A percentile compares a stretch with the other conserved stretches of the same genome.
These are phyloP conservation scores for Huntiella moniliformis DNA, from an alignment of 2,329 filamentous ascomycete species.

Conservation along the genomic window DNA sequence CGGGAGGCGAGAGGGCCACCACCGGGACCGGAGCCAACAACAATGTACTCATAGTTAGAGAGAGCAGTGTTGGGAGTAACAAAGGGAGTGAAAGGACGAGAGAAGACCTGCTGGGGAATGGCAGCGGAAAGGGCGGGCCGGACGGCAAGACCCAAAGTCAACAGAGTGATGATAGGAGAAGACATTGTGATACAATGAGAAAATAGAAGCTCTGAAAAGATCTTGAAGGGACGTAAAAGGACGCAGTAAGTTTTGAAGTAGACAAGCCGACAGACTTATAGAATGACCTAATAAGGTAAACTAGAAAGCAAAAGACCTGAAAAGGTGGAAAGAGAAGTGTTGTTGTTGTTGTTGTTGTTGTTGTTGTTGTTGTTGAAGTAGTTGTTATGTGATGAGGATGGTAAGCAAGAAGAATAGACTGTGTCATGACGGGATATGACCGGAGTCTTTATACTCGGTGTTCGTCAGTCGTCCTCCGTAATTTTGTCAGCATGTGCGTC, in stretches of 20 bases:
- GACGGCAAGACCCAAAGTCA: background rate
- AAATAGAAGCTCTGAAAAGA: too few relatives aligned
- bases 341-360: background rate
- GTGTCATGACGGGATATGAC: too few relatives aligned
- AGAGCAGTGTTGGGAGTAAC: conserved; percentile 5
- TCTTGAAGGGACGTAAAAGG: background rate
- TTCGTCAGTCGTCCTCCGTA: too few relatives aligned
- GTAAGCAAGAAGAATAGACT: too few relatives aligned
- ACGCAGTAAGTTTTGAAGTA: background rate
- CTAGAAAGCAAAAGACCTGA: background rate
- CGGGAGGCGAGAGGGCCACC: conserved; percentile 35
- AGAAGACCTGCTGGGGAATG: background rate
- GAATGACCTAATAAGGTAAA: background rate
- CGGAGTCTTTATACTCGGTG: too few relatives aligned
- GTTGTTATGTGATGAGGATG: background rate
- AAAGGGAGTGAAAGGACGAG: background rate
- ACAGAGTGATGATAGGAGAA: too few relatives aligned
- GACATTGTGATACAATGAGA: too few relatives aligned
- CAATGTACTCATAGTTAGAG: conserved; percentile 34
- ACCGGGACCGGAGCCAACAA: conserved; percentile 38
- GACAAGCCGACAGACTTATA: background rate
- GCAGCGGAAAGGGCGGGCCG: conserved; percentile 2
- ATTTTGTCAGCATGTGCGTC: too few relatives aligned
- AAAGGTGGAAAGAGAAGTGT: background rate
- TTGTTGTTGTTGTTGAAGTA: background rate